These are phyloP conservation scores for Mrakiaceae sp. DNA, from an alignment of 1,284 basidiomycete genomes.

Conservation along the genomic window DNA sequence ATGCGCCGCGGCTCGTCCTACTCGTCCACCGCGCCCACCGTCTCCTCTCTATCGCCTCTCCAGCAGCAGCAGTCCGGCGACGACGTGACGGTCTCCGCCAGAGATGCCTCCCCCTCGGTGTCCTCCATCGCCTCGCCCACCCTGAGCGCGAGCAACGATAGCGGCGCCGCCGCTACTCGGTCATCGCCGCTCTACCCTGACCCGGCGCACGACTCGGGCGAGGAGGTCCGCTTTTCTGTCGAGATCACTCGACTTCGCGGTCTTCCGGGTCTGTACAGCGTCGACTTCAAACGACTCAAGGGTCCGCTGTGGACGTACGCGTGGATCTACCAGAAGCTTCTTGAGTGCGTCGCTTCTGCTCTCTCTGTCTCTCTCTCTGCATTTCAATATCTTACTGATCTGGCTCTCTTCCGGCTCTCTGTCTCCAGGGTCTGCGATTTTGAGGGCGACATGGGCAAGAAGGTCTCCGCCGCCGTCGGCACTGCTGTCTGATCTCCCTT, in stretches of 20 bases:
- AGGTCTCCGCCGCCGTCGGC: not conserved
- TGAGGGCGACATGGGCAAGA: not conserved
- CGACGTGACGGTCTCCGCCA: not conserved
- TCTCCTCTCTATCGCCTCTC: slow-evolving; percentile 18
- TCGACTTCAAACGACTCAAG: slow-evolving; percentile 81
- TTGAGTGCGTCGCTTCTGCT: slow-evolving; percentile 2
- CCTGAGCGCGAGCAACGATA: slow-evolving; percentile 9
- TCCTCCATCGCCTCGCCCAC: not conserved
- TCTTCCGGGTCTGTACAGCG: slow-evolving; percentile 70
- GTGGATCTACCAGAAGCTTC: slow-evolving; percentile 62
- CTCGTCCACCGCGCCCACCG: slow-evolving; percentile 38
- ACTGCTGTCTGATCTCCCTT: not conserved
- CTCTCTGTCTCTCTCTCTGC: not conserved
- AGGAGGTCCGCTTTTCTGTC: slow-evolving; percentile 85
- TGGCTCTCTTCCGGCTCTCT: too few species aligned
- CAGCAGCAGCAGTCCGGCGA: not conserved
- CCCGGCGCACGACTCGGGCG: slow-evolving; percentile 52
- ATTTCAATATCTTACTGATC: too few species aligned
- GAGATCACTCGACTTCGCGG: slow-evolving; percentile 80
- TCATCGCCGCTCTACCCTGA: not conserved
- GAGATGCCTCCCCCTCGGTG: slow-evolving; percentile 20
- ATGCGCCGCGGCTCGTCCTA: slow-evolving; percentile 80
- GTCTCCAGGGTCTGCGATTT: not conserved
- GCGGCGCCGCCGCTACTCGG: not conserved
- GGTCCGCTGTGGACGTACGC: slow-evolving; percentile 90